These are phyloP conservation scores for Monosporascus sp. DNA, from an alignment of 2,329 filamentous ascomycete species.

Conservation along the genomic window DNA sequence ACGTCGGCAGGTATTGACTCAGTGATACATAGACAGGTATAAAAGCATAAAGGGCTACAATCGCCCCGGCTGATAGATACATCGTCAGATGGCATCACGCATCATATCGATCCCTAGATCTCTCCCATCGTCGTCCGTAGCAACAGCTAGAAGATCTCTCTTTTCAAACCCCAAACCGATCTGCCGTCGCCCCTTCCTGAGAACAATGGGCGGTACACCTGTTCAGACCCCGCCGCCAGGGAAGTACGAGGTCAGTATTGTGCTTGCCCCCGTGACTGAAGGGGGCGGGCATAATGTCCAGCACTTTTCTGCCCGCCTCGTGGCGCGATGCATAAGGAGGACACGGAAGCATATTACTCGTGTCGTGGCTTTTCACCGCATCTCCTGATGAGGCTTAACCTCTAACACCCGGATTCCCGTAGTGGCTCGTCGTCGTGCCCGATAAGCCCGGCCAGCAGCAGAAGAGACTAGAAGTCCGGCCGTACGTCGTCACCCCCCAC, in stretches of 20 bases:
- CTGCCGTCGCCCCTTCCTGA: neutral
- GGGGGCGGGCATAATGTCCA: too few species aligned
- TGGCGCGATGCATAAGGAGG: too few species aligned
- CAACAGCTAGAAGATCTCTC: neutral
- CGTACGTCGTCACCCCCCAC: slow-evolving; percentile 36
- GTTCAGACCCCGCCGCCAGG: slow-evolving; percentile 16
- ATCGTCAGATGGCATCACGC: neutral
- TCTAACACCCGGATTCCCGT: slow-evolving; percentile 16
- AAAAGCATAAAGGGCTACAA: neutral
- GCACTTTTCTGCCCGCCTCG: too few species aligned
- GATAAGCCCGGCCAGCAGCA: slow-evolving; percentile 57
- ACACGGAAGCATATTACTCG: too few species aligned
- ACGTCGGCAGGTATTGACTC: neutral
- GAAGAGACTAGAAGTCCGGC: slow-evolving; percentile 58
- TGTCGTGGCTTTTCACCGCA: too few species aligned
- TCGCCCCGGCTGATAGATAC: neutral
- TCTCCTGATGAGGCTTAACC: neutral
- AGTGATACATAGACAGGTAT: neutral
- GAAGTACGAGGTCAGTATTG: slow-evolving; percentile 12
- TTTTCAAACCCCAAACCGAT: neutral
- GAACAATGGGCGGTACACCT: slow-evolving; percentile 16
- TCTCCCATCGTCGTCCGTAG: neutral
- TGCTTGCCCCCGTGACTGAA: neutral
- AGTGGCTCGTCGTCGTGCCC: slow-evolving; percentile 66
- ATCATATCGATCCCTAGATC: neutral